phyloP scores from a whole-genome alignment of 306 rosid species.

The Pueraria montana region DNA sequence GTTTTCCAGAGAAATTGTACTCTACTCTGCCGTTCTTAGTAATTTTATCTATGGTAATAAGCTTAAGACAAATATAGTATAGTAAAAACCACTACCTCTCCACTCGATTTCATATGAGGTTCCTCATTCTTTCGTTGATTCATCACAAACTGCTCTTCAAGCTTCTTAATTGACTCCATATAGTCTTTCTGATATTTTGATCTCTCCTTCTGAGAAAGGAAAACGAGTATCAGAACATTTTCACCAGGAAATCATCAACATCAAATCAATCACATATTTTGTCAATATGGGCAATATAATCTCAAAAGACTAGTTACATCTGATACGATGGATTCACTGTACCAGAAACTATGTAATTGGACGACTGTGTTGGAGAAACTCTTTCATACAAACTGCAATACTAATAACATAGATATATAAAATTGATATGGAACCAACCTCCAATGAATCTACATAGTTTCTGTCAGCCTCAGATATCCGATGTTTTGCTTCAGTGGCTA shows the following conservation, averaged over 20 bases:
- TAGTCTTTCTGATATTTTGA: slow-evolving; percentile 88
- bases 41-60: slow-evolving; percentile 12
- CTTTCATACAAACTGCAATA: slow-evolving; percentile 36
- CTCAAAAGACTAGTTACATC: slow-evolving; percentile 5
- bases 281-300: slow-evolving; percentile 28
- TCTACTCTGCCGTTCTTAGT: slow-evolving; percentile 20
- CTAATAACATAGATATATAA: slow-evolving; percentile 36
- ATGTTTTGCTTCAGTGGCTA: slow-evolving; percentile 71
- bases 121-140: slow-evolving; percentile 69
- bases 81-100: slow-evolving; percentile 52
- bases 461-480: slow-evolving; percentile 83
- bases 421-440: slow-evolving; percentile 62
- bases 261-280: slow-evolving; percentile 36
- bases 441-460: slow-evolving; percentile 76
- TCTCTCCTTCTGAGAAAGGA: slow-evolving; percentile 76
- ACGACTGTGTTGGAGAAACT: slow-evolving; percentile 24
- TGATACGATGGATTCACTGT: slow-evolving; percentile 28
- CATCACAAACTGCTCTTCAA: slow-evolving; percentile 78
- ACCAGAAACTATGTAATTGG: slow-evolving; percentile 9
- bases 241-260: slow-evolving; percentile 36
- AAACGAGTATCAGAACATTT: slow-evolving; percentile 43
- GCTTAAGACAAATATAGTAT: slow-evolving; percentile 18
- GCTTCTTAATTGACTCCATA: slow-evolving; percentile 91
- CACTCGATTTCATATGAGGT: slow-evolving; percentile 48
- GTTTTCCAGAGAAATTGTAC: slow-evolving; percentile 34